Conservation (phyloP, 495 filamentous ascomycete species). For the Cercophora newfieldiana region DNA sequence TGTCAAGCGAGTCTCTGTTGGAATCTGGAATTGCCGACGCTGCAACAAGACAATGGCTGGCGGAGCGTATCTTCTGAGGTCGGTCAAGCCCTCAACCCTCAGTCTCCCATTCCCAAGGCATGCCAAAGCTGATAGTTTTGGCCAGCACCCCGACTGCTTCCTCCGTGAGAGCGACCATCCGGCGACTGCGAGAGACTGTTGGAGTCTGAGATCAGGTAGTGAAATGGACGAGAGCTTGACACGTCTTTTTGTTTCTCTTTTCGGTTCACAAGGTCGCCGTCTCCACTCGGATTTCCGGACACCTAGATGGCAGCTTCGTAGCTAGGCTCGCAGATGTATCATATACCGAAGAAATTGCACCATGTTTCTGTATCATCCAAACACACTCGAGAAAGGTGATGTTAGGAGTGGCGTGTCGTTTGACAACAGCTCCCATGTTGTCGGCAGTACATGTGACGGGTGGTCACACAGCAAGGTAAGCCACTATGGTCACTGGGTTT, state of each 20-base stretch:
- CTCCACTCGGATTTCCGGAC: not conserved
- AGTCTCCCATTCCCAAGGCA: slow-evolving; percentile 23
- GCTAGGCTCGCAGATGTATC: too few relatives aligned
- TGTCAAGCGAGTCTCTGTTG: slow-evolving; percentile 82
- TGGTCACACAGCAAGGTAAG: too few relatives aligned
- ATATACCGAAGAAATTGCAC: too few relatives aligned
- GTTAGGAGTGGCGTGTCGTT: too few relatives aligned
- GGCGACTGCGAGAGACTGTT: slow-evolving; percentile 91
- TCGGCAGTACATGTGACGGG: too few relatives aligned
- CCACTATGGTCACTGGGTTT: too few relatives aligned
- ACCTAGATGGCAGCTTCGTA: not conserved
- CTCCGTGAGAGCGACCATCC: slow-evolving; percentile 86
- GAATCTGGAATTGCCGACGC: slow-evolving; percentile 87
- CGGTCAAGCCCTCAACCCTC: slow-evolving; percentile 47
- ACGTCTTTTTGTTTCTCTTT: too few relatives aligned
- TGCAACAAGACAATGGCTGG: slow-evolving; percentile 88
- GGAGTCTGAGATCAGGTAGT: too few relatives aligned
- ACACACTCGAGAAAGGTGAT: too few relatives aligned
- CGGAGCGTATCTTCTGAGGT: slow-evolving; percentile 90
- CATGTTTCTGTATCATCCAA: too few relatives aligned
- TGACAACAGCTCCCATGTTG: too few relatives aligned
- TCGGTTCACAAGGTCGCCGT: not conserved
- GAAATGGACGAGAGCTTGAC: too few relatives aligned
- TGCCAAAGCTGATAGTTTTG: slow-evolving; percentile 8
- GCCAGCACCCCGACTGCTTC: slow-evolving; percentile 83